phyloP scores from a whole-genome alignment of 2,329 filamentous ascomycete genomes.

The Verticillium isaacii region DNA sequence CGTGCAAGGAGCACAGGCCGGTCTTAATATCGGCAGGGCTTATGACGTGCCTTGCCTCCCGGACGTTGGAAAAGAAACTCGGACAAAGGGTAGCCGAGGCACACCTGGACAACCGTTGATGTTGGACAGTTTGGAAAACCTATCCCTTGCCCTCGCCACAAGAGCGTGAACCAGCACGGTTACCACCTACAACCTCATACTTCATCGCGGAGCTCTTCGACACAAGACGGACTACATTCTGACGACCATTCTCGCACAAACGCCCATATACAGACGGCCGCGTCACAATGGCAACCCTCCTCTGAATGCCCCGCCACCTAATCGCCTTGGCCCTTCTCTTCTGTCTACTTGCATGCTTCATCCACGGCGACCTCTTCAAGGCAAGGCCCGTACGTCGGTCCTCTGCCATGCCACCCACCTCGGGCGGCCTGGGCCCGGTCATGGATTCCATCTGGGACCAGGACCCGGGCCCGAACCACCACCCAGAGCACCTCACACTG shows the following conservation, averaged over 20 bases:
- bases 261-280: neutral
- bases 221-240: neutral
- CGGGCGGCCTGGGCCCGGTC: neutral
- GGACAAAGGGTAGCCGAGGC: neutral
- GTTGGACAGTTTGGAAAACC: neutral
- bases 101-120: neutral
- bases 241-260: neutral
- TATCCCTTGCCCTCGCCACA: neutral
- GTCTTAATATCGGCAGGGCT: neutral
- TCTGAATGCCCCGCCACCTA: neutral
- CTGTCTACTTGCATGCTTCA: neutral
- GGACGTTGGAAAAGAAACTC: neutral
- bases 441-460: neutral
- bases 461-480: neutral
- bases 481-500: neutral
- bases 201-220: neutral
- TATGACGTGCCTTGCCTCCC: neutral
- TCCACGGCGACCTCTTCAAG: neutral
- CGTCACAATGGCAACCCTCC: neutral
- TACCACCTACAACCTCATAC: neutral
- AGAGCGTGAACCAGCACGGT: neutral
- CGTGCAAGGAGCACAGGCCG: neutral
- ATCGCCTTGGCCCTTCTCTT: neutral
- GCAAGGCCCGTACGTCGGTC: neutral
- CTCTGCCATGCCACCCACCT: neutral